Evolutionary conservation across 441 rosid genomes (phyloP), one percentile per base, ranked within the genome.

Genomic region (Adansonia grandidieri): DNA sequence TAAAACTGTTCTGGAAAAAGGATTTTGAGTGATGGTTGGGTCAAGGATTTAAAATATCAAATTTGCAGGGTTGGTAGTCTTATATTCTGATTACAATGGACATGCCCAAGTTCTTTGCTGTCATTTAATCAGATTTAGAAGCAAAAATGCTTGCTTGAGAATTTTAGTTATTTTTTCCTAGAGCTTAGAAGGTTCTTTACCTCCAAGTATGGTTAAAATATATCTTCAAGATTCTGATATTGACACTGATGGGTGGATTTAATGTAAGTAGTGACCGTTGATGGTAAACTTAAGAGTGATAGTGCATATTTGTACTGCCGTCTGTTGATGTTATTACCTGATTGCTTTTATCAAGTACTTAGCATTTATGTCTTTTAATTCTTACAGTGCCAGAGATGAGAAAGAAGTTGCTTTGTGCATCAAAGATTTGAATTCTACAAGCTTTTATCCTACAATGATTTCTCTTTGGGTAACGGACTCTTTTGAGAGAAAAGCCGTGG

Each of bases 381-480:
- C 40, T 82, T 85, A 64, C 93, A 97, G 99, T 85, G 96, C 92
- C 76, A 89, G 96, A 84, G 98, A 95, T 78, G 96, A 93, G 89
- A 89, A 87, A 79, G 99, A 97, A 89, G 90, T 97, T 74, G 94
- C 87, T 67, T 82, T 86, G 47, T 91, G 99, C 90, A 90, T 97
- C 81, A 92, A 87, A 82, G 99, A 97, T 22, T 82, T 97, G 81
- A 90, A 91, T 78, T 91, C 97, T 2, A 89, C 91, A 14, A 83
- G 89, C 82, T 97, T 88, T 82, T 91, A 95, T 83, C 91, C 98
- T n/a, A 83, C 96, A 69, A 90, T 95, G 98, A 80, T 97, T 84
- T 92, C 95, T 77, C 87, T 89, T 9, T 97, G 99, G 99, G 93
- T 97, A 6, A 87, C 85, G 5, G 98, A 97, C 89, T 97, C 98